Evolutionary conservation across 148 eudicot genomes (phyloP).

Genomic region (Vaccinium vitisidaea): DNA sequence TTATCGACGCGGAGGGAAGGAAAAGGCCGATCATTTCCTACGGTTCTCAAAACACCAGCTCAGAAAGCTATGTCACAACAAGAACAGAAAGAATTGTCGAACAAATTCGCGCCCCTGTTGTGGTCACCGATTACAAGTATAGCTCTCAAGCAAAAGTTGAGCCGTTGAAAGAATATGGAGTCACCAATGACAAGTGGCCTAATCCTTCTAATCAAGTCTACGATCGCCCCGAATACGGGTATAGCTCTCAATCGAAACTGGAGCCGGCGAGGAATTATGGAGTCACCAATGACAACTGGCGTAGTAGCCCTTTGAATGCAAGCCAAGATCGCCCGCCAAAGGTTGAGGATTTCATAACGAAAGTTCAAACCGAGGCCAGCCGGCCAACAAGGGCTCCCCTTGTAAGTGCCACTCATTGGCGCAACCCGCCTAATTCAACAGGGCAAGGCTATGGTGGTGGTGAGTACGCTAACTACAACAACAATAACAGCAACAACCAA

Average conservation of each 20-base stretch:
- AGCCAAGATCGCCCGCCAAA: constrained; percentile 5
- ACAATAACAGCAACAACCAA: not conserved
- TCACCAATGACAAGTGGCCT: constrained; percentile 6
- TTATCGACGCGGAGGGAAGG: constrained; percentile 13
- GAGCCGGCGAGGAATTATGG: not conserved
- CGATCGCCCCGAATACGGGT: not conserved
- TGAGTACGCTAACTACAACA: not conserved
- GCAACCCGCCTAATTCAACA: not conserved
- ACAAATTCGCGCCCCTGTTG: not conserved
- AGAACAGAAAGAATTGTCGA: not conserved
- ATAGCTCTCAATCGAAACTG: not conserved
- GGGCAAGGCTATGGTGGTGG: not conserved
- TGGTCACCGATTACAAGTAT: not conserved
- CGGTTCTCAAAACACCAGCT: not conserved
- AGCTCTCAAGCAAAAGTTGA: not conserved
- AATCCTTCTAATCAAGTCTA: constrained; percentile 16
- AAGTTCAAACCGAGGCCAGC: not conserved
- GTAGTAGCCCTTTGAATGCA: not conserved
- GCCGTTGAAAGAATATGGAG: constrained; percentile 10
- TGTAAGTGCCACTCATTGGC: no score
- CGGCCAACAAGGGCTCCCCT: not conserved
- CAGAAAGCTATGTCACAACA: not conserved
- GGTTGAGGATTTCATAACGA: not conserved
- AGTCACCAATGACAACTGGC: not conserved
- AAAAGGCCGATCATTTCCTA: constrained; percentile 12